phyloP scores from a whole-genome alignment of 2,329 filamentous ascomycete species.

The Colletotrichum sojae region DNA sequence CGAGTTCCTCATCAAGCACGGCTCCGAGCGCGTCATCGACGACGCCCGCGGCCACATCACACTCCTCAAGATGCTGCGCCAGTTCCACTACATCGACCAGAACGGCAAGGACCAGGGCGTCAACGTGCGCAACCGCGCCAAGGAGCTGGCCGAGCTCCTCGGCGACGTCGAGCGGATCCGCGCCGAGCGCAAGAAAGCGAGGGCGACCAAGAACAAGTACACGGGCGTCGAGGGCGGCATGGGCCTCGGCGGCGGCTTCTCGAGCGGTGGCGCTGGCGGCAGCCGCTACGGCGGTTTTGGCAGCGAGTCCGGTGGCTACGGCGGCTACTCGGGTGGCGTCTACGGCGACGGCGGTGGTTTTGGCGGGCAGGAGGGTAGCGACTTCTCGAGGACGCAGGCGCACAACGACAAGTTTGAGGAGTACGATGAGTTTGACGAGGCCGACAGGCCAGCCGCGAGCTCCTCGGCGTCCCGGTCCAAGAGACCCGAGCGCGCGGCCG shows the following conservation, averaged over 20 bases:
- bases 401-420: constrained; percentile 89
- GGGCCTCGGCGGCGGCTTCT: constrained; percentile 71
- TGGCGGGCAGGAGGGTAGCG: constrained; percentile 81
- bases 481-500: constrained; percentile 59
- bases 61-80: constrained; percentile 96
- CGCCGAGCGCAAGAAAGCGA: constrained; percentile 88
- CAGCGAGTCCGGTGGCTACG: constrained; percentile 82
- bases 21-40: constrained; percentile 96
- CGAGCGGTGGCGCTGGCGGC: constrained; percentile 53
- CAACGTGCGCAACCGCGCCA: constrained; percentile 96
- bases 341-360: constrained; percentile 98
- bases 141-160: constrained; percentile 94
- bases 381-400: constrained; percentile 53
- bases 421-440: constrained; percentile 97
- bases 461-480: constrained; percentile 65
- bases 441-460: constrained; percentile 61
- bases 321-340: constrained; percentile 78
- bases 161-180: constrained; percentile 92
- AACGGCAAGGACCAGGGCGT: constrained; percentile 99
- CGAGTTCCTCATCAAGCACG: constrained; percentile 98
- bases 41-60: constrained; percentile 96
- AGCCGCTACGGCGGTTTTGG: constrained; percentile 92
- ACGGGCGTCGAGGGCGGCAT: constrained; percentile 90
- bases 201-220: constrained; percentile 93
- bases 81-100: constrained; percentile 96